phyloP scores from a whole-genome alignment of 176 grass and related monocot species.

The Aegilops sharonensis region DNA sequence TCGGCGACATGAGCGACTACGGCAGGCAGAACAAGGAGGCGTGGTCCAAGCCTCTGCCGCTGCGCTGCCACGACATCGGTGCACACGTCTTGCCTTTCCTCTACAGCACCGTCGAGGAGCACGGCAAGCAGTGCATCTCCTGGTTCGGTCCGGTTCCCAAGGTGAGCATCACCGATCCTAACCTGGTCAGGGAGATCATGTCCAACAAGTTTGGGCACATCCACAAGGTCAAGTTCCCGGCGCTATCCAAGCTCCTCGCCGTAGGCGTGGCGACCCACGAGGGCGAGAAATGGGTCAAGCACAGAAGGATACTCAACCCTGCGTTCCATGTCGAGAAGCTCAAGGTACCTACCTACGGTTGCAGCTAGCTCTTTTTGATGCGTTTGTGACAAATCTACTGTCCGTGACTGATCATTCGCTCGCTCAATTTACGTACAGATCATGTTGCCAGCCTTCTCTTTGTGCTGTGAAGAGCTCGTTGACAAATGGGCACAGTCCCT shows the following conservation, averaged over 20 bases:
- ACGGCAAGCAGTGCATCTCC: background rate
- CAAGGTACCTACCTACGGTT: background rate
- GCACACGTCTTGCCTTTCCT: slow-evolving; percentile 19
- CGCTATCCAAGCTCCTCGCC: background rate
- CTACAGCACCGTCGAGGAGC: background rate
- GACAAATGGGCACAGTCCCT: background rate
- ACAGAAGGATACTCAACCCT: background rate
- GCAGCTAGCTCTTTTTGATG: background rate
- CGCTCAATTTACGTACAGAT: background rate
- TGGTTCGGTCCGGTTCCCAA: background rate
- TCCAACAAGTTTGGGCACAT: background rate
- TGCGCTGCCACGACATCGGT: slow-evolving; percentile 41
- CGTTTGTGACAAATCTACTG: background rate
- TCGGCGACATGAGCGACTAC: slow-evolving; percentile 38
- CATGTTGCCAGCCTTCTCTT: background rate
- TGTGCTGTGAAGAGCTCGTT: background rate
- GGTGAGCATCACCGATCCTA: background rate
- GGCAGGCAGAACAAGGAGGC: slow-evolving; percentile 36
- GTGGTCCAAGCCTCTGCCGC: slow-evolving; percentile 25
- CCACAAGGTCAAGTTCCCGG: background rate
- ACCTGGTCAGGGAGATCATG: background rate
- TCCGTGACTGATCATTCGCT: background rate
- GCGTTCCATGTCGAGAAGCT: background rate
- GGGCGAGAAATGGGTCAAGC: background rate
- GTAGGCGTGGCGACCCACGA: background rate